A percentile compares a stretch with the other conserved stretches of the same genome.
Evolutionary conservation across 495 filamentous ascomycete species (phyloP).

Genomic region (Trichodelitschia bisporula): DNA sequence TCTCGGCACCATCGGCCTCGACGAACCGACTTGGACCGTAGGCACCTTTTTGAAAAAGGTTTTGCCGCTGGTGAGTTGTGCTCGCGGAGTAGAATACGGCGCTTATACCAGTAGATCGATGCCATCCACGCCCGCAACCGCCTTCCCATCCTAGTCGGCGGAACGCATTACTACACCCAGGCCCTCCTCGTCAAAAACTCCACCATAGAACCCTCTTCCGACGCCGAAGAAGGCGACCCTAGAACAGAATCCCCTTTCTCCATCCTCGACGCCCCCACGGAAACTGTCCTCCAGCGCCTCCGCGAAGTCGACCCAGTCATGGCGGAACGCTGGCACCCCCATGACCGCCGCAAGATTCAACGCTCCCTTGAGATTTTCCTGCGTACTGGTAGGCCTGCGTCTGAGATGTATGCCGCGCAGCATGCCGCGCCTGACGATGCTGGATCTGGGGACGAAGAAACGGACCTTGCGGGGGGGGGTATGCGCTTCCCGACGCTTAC

Average conservation of each 20-base stretch:
- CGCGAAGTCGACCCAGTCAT: constrained; percentile 66
- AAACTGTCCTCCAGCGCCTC: constrained; percentile 44
- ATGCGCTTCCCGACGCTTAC: constrained; percentile 27
- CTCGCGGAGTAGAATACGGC: neutral
- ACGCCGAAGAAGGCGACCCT: constrained; percentile 7
- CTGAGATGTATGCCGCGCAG: constrained; percentile 73
- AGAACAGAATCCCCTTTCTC: too few relatives aligned
- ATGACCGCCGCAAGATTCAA: constrained; percentile 69
- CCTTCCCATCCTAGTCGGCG: constrained; percentile 77
- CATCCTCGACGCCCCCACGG: constrained; percentile 44
- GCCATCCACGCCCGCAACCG: constrained; percentile 55
- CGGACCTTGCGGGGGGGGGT: constrained; percentile 2
- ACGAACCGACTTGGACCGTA: constrained; percentile 63
- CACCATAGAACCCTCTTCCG: constrained; percentile 28
- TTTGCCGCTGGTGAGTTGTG: constrained; percentile 21
- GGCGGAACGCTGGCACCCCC: constrained; percentile 83
- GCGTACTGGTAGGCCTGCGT: constrained; percentile 50
- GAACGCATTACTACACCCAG: constrained; percentile 87
- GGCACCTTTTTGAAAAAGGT: constrained; percentile 47
- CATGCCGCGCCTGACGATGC: constrained; percentile 9
- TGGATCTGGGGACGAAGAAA: constrained; percentile 6
- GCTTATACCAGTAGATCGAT: constrained; percentile 23
- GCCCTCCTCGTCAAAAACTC: constrained; percentile 54
- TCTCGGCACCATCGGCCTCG: constrained; percentile 45
- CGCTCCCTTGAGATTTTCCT: constrained; percentile 79